Conservation (phyloP, 306 rosid species). For the Rosa multiflora region DNA sequence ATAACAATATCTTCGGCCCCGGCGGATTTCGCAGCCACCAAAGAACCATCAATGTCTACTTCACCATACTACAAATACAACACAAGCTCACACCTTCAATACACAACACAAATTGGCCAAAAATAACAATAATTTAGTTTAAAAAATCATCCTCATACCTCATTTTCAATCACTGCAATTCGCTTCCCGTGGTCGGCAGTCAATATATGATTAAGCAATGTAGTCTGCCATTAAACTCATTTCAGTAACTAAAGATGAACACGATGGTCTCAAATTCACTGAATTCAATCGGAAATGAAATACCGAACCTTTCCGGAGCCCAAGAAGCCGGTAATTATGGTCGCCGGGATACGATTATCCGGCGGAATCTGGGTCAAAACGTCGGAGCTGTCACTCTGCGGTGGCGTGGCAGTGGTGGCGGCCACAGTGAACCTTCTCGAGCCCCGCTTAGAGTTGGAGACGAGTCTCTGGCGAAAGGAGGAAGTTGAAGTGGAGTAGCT, state of each 20-base stretch:
- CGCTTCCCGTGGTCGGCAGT: constrained; percentile 91
- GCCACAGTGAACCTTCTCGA: constrained; percentile 52
- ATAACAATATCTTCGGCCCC: constrained; percentile 94
- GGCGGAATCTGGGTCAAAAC: constrained; percentile 62
- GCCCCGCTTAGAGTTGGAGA: constrained; percentile 27
- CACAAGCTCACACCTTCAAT: constrained; percentile 15
- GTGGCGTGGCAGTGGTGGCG: constrained; percentile 51
- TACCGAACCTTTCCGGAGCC: constrained; percentile 90
- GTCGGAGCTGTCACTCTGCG: constrained; percentile 57
- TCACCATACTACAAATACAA: constrained; percentile 70
- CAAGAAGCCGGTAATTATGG: constrained; percentile 89
- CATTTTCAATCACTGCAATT: constrained; percentile 92
- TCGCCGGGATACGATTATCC: constrained; percentile 81
- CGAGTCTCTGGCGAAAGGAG: constrained; percentile 24
- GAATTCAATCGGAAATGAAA: background rate
- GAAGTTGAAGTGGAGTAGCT: constrained; percentile 23
- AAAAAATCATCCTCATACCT: constrained; percentile 37
- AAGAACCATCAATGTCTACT: constrained; percentile 90
- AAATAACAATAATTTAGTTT: background rate
- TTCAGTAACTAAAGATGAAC: background rate
- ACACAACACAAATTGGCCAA: background rate
- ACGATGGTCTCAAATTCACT: background rate
- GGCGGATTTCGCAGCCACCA: constrained; percentile 78
- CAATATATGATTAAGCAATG: constrained; percentile 85
- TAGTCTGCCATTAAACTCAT: constrained; percentile 53